Base-by-base conservation (phyloP, 306 rosid species). In the Fragaria ananassa region DNA sequence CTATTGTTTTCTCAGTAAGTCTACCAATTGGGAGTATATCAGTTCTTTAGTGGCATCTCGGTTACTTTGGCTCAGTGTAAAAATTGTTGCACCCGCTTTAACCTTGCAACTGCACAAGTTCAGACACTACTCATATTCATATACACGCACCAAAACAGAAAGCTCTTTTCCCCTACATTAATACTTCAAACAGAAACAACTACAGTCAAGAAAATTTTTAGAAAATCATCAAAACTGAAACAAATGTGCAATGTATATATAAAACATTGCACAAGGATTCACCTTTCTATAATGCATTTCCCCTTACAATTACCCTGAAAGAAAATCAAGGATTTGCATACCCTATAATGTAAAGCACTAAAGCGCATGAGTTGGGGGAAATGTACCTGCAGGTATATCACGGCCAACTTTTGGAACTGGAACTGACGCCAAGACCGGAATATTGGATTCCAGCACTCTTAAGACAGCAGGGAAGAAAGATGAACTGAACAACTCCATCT, bases 401-500 rank as follows among this genome's bases (percentile, higher is more conserved):
- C 87, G 89, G 37, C 96, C 98, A 42, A 64, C 85, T 77, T 87
- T 88, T 19, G 90, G 97, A 71, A 91, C 76, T n/a, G 97, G 97
- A 23, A 93, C 81, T 18, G 98, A 84, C 71, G 96, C 97, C 91
- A 93, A 80, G 82, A 89, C 31, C 39, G 97, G 90, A 68, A 86
- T 76, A 81, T 83, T 88, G 77, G 97, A 91, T 74, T 93, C 97
- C 81, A 91, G 78, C 74, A 93, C 88, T 71, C 74, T 86, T 34
- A 84, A 81, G 77, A 91, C 97, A 17, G 88, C 87, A n/a, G 98
- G 93, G 85, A 93, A 89, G 86, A 93, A 89, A 1, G 96, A 91
- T 1, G 93, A 88, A 76, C 98, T 87, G 88, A 71, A 88, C 75
- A 93, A 69, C 85, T 93, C 98, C 98, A 93, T 89, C 92, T 87